phyloP scores from a whole-genome alignment of 169 alveolate genomes.

The Hepatocystis sp. region DNA sequence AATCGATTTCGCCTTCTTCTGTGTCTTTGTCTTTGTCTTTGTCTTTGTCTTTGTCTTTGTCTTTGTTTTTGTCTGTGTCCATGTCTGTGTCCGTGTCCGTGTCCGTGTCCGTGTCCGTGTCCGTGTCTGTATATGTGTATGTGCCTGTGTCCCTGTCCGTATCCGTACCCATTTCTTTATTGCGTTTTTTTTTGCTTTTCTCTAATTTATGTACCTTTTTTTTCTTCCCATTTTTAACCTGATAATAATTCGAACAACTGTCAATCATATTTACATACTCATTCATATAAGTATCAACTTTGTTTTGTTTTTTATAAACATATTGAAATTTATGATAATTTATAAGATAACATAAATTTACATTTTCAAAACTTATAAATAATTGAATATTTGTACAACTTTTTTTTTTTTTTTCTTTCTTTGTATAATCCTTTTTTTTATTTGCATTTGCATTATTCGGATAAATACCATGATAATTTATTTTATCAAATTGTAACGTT shows the following conservation, averaged over 20 bases:
- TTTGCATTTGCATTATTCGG: no score
- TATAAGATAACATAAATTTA: constrained; percentile 62
- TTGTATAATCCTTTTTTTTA: neutral
- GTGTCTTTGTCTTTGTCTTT: neutral
- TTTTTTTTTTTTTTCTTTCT: neutral
- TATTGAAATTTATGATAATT: constrained; percentile 54
- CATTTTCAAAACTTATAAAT: constrained; percentile 41
- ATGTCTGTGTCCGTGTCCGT: no score
- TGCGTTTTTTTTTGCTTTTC: no score
- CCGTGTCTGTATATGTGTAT: no score
- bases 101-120: no score
- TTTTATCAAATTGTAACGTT: no score
- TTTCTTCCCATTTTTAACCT: neutral
- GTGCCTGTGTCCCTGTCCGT: no score
- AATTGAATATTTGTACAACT: constrained; percentile 15
- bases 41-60: neutral
- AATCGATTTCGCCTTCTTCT: constrained; percentile 2
- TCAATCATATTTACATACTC: constrained; percentile 41
- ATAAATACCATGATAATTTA: no score
- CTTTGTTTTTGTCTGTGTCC: no score
- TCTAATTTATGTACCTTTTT: no score
- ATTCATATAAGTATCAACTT: constrained; percentile 63
- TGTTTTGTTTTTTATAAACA: constrained; percentile 30
- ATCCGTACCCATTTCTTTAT: no score
- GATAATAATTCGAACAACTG: constrained; percentile 52